Evolutionary conservation across 2,329 filamentous ascomycete species (phyloP).

Genomic region (Sporothrix brasiliensis): DNA sequence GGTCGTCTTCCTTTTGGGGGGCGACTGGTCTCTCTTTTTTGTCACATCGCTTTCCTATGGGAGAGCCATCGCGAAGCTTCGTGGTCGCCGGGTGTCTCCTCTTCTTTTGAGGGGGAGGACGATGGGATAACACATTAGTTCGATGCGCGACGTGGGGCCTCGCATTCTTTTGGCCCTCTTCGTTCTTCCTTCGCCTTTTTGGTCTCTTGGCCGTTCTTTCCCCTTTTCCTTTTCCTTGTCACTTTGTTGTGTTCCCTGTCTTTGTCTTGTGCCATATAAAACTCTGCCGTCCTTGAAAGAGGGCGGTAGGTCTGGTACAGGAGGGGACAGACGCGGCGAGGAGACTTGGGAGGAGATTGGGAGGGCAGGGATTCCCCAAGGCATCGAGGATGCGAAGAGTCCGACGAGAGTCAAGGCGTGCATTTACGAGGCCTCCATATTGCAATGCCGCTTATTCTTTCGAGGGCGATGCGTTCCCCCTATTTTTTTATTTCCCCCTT

Average conservation of each 20-base stretch:
- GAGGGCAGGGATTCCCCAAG: background rate
- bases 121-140: slow-evolving; percentile 37
- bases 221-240: background rate
- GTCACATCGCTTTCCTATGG: slow-evolving; percentile 34
- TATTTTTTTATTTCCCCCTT: slow-evolving; percentile 30
- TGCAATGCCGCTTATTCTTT: slow-evolving; percentile 40
- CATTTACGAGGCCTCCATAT: slow-evolving; percentile 33
- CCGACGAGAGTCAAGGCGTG: background rate
- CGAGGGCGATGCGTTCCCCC: slow-evolving; percentile 36
- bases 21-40: background rate
- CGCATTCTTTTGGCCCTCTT: background rate
- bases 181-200: background rate
- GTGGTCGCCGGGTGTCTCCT: slow-evolving; percentile 30
- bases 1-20: background rate
- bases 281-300: slow-evolving; percentile 19
- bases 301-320: slow-evolving; percentile 14
- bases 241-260: background rate
- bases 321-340: background rate
- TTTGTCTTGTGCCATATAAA: slow-evolving; percentile 20
- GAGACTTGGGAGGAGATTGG: background rate
- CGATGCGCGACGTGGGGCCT: slow-evolving; percentile 38
- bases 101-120: background rate
- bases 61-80: slow-evolving; percentile 38
- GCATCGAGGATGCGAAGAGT: background rate
- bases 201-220: background rate